Evolutionary conservation across 768 basidiomycete genomes (phyloP).

Genomic region (Gautieria morchelliformis): DNA sequence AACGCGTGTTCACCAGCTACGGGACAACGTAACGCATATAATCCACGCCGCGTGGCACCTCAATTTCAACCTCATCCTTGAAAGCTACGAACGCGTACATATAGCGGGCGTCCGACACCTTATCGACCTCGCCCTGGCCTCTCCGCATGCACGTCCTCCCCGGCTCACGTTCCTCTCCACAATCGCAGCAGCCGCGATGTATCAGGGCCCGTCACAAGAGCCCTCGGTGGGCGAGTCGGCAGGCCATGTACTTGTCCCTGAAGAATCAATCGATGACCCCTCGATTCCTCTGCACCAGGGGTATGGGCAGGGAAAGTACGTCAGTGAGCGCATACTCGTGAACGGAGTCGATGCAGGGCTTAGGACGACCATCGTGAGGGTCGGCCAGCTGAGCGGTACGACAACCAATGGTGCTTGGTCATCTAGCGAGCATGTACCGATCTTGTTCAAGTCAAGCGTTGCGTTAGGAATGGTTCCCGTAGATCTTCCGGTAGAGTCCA

Average conservation of each 20-base stretch:
- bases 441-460: neutral
- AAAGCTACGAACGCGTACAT: constrained; percentile 10
- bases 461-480: neutral
- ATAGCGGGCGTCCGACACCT: constrained; percentile 11
- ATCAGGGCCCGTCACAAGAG: too few species aligned
- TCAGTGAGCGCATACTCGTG: neutral
- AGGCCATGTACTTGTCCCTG: too few species aligned
- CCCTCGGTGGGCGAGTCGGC: too few species aligned
- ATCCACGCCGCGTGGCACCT: constrained; percentile 10
- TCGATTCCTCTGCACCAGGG: too few species aligned
- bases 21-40: constrained; percentile 3
- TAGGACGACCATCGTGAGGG: neutral
- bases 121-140: constrained; percentile 8
- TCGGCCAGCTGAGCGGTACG: neutral
- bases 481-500: neutral
- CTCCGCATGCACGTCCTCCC: too few species aligned
- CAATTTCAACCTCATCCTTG: constrained; percentile 8
- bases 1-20: neutral
- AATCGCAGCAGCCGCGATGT: too few species aligned
- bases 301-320: constrained; percentile 35
- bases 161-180: too few species aligned
- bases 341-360: neutral
- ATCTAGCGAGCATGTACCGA: neutral
- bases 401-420: neutral
- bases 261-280: too few species aligned